phyloP scores from a whole-genome alignment of 176 grass and related monocot genomes.

The Cenchrus purpureus region DNA sequence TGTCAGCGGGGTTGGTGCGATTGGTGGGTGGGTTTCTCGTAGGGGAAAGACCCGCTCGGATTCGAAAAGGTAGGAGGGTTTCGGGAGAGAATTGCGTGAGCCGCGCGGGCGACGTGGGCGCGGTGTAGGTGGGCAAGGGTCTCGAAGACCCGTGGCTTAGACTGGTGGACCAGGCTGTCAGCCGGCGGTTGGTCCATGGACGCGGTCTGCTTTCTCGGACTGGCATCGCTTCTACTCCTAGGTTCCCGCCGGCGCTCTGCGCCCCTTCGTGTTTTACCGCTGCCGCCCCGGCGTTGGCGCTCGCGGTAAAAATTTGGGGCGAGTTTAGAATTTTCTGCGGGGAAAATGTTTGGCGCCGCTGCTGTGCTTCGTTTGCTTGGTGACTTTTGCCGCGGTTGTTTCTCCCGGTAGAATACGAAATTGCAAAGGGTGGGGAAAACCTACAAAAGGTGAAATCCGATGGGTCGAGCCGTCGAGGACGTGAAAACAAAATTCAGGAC shows the following conservation, averaged over 20 bases:
- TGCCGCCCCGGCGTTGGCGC: background rate
- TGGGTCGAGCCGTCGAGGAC: background rate
- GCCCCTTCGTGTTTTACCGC: too few species aligned
- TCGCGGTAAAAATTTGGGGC: slow-evolving; percentile 5
- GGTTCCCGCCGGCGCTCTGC: background rate
- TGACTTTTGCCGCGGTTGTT: background rate
- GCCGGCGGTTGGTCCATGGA: background rate
- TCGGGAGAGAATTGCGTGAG: background rate
- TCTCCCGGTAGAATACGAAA: background rate
- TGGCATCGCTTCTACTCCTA: background rate
- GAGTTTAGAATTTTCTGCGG: background rate
- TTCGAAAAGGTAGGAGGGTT: background rate
- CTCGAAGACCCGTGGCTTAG: too few species aligned
- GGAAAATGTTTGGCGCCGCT: background rate
- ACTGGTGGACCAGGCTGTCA: background rate
- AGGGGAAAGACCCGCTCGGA: background rate
- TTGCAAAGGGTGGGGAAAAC: background rate
- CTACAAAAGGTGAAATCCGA: background rate
- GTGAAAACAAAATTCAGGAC: too few species aligned
- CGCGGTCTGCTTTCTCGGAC: background rate
- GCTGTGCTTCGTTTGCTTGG: too few species aligned
- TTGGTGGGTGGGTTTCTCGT: background rate
- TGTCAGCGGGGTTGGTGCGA: rapidly evolving
- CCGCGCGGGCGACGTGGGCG: background rate
- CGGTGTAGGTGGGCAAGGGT: background rate